Conservation (phyloP, 164 flowering plant species). For the Magnolia kwangsiensis region DNA sequence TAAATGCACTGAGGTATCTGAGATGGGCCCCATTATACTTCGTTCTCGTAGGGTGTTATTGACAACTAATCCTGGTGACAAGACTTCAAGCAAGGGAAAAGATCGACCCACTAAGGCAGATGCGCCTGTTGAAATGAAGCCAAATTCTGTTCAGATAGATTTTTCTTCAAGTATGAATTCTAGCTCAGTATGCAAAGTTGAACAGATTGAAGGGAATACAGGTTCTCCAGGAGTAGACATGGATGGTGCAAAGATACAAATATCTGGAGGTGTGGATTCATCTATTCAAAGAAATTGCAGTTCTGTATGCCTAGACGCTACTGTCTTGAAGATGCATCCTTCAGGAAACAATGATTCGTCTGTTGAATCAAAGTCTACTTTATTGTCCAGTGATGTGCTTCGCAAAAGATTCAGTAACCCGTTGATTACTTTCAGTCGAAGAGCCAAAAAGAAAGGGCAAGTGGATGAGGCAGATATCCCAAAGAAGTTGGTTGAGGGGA, state of each 20-base stretch:
- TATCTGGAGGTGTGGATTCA: not conserved
- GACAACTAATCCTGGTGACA: not conserved
- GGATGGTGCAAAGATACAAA: not conserved
- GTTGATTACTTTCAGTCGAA: constrained; percentile 15
- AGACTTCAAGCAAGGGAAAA: not conserved
- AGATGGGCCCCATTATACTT: not conserved
- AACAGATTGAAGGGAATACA: not conserved
- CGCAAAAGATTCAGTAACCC: constrained; percentile 5
- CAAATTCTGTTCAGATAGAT: not conserved
- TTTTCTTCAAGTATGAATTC: not conserved
- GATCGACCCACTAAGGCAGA: not conserved
- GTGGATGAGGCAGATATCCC: not conserved
- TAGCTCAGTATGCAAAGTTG: not conserved
- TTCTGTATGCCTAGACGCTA: not conserved
- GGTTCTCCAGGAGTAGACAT: constrained; percentile 1
- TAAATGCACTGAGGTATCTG: not conserved
- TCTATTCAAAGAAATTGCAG: constrained; percentile 2
- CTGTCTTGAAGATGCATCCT: not conserved
- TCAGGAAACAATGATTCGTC: not conserved
- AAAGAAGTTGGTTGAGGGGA: not conserved
- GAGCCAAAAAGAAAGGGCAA: constrained; percentile 6
- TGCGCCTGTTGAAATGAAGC: not conserved
- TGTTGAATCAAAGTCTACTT: not conserved
- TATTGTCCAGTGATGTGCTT: not conserved
- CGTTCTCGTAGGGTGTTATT: constrained; percentile 5